These are phyloP conservation scores for Trichoderma asperellum DNA, from an alignment of 2,329 filamentous ascomycete species.

Conservation along the genomic window DNA sequence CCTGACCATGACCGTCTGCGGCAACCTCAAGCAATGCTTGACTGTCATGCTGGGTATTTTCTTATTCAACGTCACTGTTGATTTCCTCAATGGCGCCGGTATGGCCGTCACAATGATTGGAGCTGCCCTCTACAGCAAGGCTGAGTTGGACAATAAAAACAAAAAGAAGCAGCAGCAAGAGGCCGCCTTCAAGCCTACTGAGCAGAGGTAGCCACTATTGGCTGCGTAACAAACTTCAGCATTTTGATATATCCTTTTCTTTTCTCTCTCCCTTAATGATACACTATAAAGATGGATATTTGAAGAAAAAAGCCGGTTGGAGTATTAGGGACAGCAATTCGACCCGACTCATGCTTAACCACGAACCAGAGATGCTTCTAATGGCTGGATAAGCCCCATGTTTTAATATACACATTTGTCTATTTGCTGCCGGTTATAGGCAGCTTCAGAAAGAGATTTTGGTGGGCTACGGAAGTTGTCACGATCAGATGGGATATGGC, in stretches of 20 bases:
- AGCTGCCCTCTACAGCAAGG: slow-evolving; percentile 61
- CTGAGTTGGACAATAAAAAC: slow-evolving; percentile 57
- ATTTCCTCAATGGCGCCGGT: slow-evolving; percentile 58
- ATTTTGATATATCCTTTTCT: slow-evolving; percentile 30
- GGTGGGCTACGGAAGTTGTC: slow-evolving; percentile 23
- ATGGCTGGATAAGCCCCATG: not conserved
- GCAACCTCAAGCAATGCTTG: slow-evolving; percentile 62
- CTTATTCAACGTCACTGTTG: slow-evolving; percentile 56
- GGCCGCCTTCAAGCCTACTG: slow-evolving; percentile 42
- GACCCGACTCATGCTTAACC: not conserved
- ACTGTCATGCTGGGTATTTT: slow-evolving; percentile 59
- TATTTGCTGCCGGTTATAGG: not conserved
- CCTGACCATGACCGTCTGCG: slow-evolving; percentile 63
- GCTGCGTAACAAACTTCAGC: not conserved
- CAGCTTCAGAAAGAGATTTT: slow-evolving; percentile 11
- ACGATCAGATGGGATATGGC: slow-evolving; percentile 30
- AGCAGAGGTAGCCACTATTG: slow-evolving; percentile 37
- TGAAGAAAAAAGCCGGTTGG: not conserved
- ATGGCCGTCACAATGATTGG: slow-evolving; percentile 60
- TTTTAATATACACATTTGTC: slow-evolving; percentile 24
- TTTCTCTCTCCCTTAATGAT: slow-evolving; percentile 15
- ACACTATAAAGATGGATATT: slow-evolving; percentile 26
- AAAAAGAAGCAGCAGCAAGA: slow-evolving; percentile 42
- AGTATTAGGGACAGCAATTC: not conserved
- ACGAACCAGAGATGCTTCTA: slow-evolving; percentile 7